Evolutionary conservation across 2,329 filamentous ascomycete genomes (phyloP), one percentile per base, ranked within the genome.

Genomic region (Pestalotiopsis sp.): DNA sequence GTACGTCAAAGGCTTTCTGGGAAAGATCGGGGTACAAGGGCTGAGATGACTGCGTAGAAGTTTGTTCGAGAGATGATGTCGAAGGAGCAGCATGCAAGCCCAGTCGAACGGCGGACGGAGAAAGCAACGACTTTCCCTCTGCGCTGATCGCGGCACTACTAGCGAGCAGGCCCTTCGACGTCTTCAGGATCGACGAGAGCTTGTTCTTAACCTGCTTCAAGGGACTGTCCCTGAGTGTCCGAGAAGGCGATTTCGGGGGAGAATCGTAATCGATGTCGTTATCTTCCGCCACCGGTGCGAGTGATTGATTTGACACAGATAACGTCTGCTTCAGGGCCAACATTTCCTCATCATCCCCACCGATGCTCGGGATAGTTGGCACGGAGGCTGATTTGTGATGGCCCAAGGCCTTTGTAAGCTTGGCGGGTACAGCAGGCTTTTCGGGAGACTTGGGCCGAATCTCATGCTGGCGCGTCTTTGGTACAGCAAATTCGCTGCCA

Each of bases 201-300:
- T 94, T 97, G 76, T 93, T 93, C 82, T 97, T 98, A 36, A 96
- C 95, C 65, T 96, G 94, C 80, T 95, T 97, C 69, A 98, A 81
- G 4, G 94, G 94, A 69, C 92, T 95, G 73, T 97, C 94, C 7
- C 86, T 84, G 74, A 88, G 84, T 63, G 78, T 82, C 67, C 88
- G 82, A 4, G 86, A 84, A 0, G 88, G 87, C 1, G 89, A 90
- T 73, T 89, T 90, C 2, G 82, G 78, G 71, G 86, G 82, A 78
- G 87, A 78, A 87, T 76, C 9, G 70, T 74, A 27, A 4, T 27
- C 23, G 13, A 49, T 38, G 39, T 38, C 56, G 14, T 77, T 77
- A 6, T 77, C 71, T 69, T 86, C 84, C 0, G 78, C 70, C 7
- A 84, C 90, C 13, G 88, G 84, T 9, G 80, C 81, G 31, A 86